Base-by-base conservation (phyloP, 306 rosid species). In the Cicer pinnatifidum region DNA sequence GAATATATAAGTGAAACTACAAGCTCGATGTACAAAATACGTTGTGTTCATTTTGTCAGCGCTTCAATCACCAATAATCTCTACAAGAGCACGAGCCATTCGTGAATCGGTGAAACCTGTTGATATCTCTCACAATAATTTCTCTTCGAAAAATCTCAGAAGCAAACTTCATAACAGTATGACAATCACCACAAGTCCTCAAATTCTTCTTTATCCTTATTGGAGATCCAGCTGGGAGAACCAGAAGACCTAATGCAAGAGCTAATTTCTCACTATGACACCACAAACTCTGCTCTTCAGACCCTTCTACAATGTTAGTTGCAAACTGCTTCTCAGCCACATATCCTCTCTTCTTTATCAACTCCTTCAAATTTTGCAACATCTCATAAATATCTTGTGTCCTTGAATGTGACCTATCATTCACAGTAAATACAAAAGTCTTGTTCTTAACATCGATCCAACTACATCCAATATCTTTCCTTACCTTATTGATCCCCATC, bases 111-210 rank as follows among this genome's bases (percentile, higher is more conserved):
- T 83, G 88, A 82, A 88, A 85, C 81, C 88, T 81, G 60, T 74
- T 74, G 62, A 82, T 80, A 69, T 81, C 89, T 76, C 86, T 84
- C 3, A 88, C 86, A 79, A 88, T 77, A 72, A 85, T 85, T 62
- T 84, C 89, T 76, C 89, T 82, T 43, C 40, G 52, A 77, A 85
- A 85, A 45, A 84, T 69, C 68, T 84, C 82, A 9, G 85, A 88
- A 53, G 88, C 88, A 69, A 82, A 62, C 75, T 88, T 88, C 80
- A 84, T 73, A 10, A 82, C 77, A 6, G 82, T 48, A 40, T 86
- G 93, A 67, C 89, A 86, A 70, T 88, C 84, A 63, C 87, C 86
- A 68, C 84, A 82, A 58, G 86, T 88, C 75, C 90, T 88, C 62
- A 84, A 75, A 76, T 86, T 82, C 79, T 86, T 84, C 74, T 82